Base-by-base conservation (phyloP, 106 monocot genomes). In the Chionographis japonica region DNA sequence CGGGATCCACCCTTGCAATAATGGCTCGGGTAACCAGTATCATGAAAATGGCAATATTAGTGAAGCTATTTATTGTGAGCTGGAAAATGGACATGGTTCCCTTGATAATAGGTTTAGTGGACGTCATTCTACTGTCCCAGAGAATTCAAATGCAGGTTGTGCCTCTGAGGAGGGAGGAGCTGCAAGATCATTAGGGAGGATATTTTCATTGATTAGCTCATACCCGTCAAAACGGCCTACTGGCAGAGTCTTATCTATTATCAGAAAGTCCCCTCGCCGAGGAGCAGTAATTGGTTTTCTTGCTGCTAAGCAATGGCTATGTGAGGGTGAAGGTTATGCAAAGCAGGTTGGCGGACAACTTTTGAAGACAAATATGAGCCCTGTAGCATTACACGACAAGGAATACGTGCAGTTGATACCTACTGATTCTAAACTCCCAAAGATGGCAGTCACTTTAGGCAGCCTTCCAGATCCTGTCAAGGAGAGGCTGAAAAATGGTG, bases 211-310 rank as follows among this genome's bases (percentile, higher is more conserved):
- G 66, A 54, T 92, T 49, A 80, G 53, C 65, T 83, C 78, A 40
- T 54, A 75, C 54, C 89, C 89, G 50, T 77, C 58, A 60, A 97
- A 85, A 81, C 77, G 95, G 36, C 95, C 95, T 17, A 92, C 95
- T 53, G 95, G 92, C 27, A 84, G 74, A 78, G 86, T 97, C 35
- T 50, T 97, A 42, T 69, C 92, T 56, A 86, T 92, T 40, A 74
- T 92, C 42, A 82, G 75, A 76, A 82, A 58, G 40, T 97, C 95
- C 70, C 54, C 75, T 62, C 86, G 86, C 3, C 84, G 92, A 42
- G 65, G 71, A 20, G 81, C 71, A 15, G 80, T 97, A 56, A 72
- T 87, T 80, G 92, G 95, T 67, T 97, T 89, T 77, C 77, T 97
- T 78, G 65, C 73, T 79, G 6, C 37, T 55, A 68, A 69, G 13